Evolutionary conservation across 208 protist genomes (phyloP), one percentile per base, ranked within the genome.

Genomic region (Wallacemonas sp.): DNA sequence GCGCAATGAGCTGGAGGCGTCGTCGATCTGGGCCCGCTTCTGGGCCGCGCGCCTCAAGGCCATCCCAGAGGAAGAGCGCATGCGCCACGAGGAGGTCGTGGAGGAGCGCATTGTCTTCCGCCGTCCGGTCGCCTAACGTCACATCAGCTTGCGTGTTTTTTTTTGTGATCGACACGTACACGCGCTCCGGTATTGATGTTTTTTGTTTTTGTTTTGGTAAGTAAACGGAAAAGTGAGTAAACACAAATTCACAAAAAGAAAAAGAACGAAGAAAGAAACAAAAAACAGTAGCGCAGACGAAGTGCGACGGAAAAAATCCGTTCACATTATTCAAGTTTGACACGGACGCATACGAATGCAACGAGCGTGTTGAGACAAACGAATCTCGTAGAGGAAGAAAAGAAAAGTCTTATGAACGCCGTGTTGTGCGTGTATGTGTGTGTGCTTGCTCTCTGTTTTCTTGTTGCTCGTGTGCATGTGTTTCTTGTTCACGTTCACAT

Each of bases 91-190:
- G 72, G 77, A 84, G 26, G 72, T 94, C 12, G 77, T 64, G n/a
- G 88, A 94, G 70, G 85, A 88, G 63, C 81, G 81, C 54, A 70
- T 92, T 60, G 46, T 88, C 5, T 74, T 80, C 2, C 76, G 80
- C 43, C 70, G 77, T n/a, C 61, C 60, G 30, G 32, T 75, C 24
- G 62, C 36, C 32, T 56, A 39, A 47, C 17, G 26, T n/a, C 5
- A 26, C 17, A 41, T 41, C 24, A 26, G 6, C 24, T 33, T n/a
- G n/a, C 14, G 6, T 38, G 47, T 33, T 44, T 32, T 29, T 34
- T 57, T 12, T 65, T 26, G 26, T 60, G 11, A 30, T n/a, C 33
- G 29, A 19, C 32, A 19, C 17, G 8, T 60, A 32, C 6, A 23
- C 6, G 14, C 19, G 8, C 8, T 34, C 3, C 6, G 36, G 5